Evolutionary conservation across 768 basidiomycete genomes (phyloP).

Genomic region (Cytidiella melzeri): DNA sequence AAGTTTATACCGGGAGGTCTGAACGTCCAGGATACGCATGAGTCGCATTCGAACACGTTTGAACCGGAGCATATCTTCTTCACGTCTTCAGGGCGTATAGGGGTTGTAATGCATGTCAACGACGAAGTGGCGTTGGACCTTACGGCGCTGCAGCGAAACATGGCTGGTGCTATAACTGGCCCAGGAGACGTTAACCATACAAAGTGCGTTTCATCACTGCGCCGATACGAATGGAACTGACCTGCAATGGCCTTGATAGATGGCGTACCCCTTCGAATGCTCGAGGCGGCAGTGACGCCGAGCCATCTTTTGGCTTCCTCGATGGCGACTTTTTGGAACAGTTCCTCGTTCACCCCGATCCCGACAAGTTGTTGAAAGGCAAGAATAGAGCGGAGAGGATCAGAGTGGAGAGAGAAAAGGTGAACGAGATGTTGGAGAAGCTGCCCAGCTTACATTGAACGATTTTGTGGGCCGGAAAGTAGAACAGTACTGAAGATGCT

Average conservation of each 20-base stretch:
- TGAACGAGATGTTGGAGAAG: slow-evolving; percentile 35
- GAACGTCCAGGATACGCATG: slow-evolving; percentile 31
- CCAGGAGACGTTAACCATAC: slow-evolving; percentile 56
- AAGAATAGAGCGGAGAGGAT: slow-evolving; percentile 54
- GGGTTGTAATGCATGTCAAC: slow-evolving; percentile 57
- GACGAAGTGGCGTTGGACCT: slow-evolving; percentile 50
- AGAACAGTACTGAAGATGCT: background rate
- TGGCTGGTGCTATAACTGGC: slow-evolving; percentile 46
- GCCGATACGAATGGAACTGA: background rate
- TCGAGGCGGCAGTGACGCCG: slow-evolving; percentile 51
- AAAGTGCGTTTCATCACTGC: slow-evolving; percentile 35
- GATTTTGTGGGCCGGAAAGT: no score
- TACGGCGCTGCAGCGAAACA: slow-evolving; percentile 69
- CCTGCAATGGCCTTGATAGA: slow-evolving; percentile 30
- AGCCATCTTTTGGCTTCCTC: slow-evolving; percentile 67
- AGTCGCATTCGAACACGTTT: slow-evolving; percentile 36
- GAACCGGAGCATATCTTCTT: slow-evolving; percentile 64
- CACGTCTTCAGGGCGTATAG: slow-evolving; percentile 75
- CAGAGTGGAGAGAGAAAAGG: slow-evolving; percentile 35
- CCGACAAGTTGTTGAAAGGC: slow-evolving; percentile 51
- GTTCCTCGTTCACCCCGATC: slow-evolving; percentile 40
- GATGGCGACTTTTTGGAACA: slow-evolving; percentile 84
- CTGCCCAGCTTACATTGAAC: slow-evolving; percentile 36
- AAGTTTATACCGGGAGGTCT: slow-evolving; percentile 71
- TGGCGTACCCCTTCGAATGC: slow-evolving; percentile 63